Base-by-base conservation (phyloP, 75 land plant species). In the Isoetes taiwanensis region DNA sequence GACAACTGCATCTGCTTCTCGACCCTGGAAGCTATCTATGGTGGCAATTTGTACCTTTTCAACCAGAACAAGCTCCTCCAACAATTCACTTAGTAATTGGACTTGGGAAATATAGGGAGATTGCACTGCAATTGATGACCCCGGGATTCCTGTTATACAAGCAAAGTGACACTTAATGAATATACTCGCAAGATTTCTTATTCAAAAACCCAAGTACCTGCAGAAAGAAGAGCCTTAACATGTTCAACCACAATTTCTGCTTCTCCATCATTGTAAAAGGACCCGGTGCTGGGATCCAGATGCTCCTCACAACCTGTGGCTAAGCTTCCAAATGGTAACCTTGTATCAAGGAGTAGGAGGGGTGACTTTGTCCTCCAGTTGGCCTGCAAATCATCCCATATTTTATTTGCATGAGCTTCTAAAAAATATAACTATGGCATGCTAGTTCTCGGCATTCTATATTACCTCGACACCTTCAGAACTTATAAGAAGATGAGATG, bases 61-160 rank as follows among this genome's bases (percentile, higher is more conserved):
- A 34, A 82, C 77, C 30, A 69, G 77, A 17, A 80, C 80, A 43
- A 72, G 21, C 34, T 74, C 85, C 53, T 82, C 90, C 37, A 85
- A 53, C 38, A 72, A 72, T 41, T 80, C 78, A 38, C 90, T 72
- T 17, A 88, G 43, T 20, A 88, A 72, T 52, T 88, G 82, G 4
- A 88, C 95, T 68, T 88, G 95, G 28, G 95, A 85, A 65, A 88
- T 65, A 59, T 88, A 88, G 24, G 95, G 95, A 48, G 90, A 88
- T 43, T 88, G 90, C 34, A 88, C 86, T 28, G 75, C 95, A 56
- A 88, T 88, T n/a, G 71, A 64, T 28, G 58, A 33, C 30, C 90
- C 69, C 11, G 74, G 42, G 21, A 88, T 85, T 41, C 95, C 95
- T 88, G 80, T 55, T 1, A n/a, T 55, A 3, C 30, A 55, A 26